phyloP scores from a whole-genome alignment of 768 basidiomycete species.

The Suillus alpinus region DNA sequence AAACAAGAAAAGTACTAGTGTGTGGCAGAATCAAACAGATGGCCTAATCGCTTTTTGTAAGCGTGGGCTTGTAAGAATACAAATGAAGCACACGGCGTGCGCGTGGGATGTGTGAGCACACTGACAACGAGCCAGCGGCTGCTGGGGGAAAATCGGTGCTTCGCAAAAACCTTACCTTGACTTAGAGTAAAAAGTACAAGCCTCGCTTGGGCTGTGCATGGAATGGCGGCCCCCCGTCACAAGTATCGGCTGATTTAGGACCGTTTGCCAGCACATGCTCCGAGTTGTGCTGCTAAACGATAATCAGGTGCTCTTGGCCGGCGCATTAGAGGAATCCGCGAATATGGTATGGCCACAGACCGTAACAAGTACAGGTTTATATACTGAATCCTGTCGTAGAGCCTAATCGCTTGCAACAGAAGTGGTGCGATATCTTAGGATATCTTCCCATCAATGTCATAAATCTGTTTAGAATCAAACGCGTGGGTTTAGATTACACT shows the following conservation, averaged over 20 bases:
- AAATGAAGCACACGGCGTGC: constrained; percentile 12
- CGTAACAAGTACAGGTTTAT: neutral
- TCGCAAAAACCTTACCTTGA: constrained; percentile 1
- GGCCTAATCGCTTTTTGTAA: constrained; percentile 10
- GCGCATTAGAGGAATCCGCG: neutral
- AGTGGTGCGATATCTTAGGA: neutral
- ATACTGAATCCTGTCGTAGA: neutral
- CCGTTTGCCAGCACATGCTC: neutral
- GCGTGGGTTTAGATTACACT: neutral
- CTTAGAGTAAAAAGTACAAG: neutral
- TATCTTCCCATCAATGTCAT: neutral
- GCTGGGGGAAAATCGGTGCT: neutral
- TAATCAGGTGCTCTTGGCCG: neutral
- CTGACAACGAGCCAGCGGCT: neutral
- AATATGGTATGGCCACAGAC: neutral
- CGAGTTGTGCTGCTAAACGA: neutral
- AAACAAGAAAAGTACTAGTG: constrained; percentile 12
- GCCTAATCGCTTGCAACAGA: neutral
- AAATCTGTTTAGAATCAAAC: neutral
- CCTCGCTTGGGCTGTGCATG: neutral
- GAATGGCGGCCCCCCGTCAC: constrained; percentile 4
- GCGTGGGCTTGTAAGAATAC: constrained; percentile 17
- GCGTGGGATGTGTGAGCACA: constrained; percentile 19
- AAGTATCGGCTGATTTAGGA: constrained; percentile 1
- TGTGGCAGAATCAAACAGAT: constrained; percentile 5